Percentiles rank a stretch among this genome's conserved stretches.
Conservation (phyloP, 1,284 basidiomycete genomes). For the Boletus mariae region DNA sequence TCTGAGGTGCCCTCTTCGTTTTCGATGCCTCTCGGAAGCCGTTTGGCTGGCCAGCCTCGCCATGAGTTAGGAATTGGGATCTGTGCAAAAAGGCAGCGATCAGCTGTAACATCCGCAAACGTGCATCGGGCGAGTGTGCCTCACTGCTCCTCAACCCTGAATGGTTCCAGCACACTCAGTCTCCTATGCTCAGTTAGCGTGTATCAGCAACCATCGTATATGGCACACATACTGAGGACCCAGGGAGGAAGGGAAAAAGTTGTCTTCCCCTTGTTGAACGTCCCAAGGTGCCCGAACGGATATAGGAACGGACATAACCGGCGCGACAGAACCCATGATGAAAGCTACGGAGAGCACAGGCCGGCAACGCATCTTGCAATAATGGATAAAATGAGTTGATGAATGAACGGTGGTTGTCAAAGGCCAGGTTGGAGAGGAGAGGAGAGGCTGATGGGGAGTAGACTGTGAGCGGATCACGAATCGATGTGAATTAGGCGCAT, state of each 20-base stretch:
- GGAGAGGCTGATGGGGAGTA: background rate
- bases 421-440: background rate
- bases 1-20: background rate
- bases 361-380: background rate
- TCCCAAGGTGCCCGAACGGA: background rate
- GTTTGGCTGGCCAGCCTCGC: background rate
- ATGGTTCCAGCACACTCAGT: background rate
- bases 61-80: background rate
- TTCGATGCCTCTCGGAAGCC: background rate
- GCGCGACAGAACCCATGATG: background rate
- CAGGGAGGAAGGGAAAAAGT: background rate
- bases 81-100: background rate
- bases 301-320: background rate
- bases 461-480: background rate
- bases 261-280: background rate
- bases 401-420: background rate
- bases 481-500: background rate
- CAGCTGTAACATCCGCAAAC: background rate
- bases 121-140: background rate
- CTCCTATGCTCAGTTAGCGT: background rate
- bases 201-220: background rate
- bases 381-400: background rate
- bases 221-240: background rate
- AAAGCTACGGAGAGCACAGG: background rate
- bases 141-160: background rate